Percentiles rank a stretch among this genome's conserved stretches.
Conservation (phyloP, 345 rosid genomes). For the Rhodamnia rubescens region DNA sequence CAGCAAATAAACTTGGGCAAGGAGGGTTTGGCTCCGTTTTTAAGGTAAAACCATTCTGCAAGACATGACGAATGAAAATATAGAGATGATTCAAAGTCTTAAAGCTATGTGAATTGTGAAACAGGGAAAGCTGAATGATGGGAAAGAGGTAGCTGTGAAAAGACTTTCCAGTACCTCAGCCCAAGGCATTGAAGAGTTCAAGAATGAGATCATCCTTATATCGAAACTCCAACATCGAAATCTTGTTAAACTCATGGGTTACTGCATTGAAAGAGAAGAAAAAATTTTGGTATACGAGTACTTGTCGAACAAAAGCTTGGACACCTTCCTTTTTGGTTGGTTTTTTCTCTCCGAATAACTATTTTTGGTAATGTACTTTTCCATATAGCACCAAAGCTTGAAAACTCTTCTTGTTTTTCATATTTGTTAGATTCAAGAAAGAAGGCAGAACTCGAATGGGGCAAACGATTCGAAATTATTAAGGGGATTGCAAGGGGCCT, state of each 20-base stretch:
- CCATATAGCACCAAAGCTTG: slow-evolving; percentile 8
- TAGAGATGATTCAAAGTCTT: not conserved
- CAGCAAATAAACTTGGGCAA: not conserved
- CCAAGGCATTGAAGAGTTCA: slow-evolving; percentile 47
- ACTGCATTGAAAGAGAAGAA: slow-evolving; percentile 46
- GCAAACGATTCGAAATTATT: slow-evolving; percentile 11
- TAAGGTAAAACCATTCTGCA: not conserved
- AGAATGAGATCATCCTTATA: slow-evolving; percentile 44
- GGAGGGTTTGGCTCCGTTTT: slow-evolving; percentile 3
- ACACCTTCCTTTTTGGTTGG: slow-evolving; percentile 3
- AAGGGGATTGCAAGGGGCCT: slow-evolving; percentile 21
- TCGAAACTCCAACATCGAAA: slow-evolving; percentile 54
- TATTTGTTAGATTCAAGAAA: slow-evolving; percentile 1
- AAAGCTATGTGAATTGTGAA: not conserved
- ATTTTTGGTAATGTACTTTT: not conserved
- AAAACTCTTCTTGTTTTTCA: not conserved
- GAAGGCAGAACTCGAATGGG: slow-evolving; percentile 12
- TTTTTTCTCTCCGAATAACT: not conserved
- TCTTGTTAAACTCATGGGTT: slow-evolving; percentile 47
- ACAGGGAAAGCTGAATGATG: slow-evolving; percentile 37
- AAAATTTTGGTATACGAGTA: slow-evolving; percentile 44
- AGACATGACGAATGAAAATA: not conserved
- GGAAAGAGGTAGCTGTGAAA: slow-evolving; percentile 50
- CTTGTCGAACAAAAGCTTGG: not conserved
- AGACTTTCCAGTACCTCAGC: slow-evolving; percentile 37